Evolutionary conservation across 208 protist genomes (phyloP).

Genomic region (Acanthamoeba sp.): DNA sequence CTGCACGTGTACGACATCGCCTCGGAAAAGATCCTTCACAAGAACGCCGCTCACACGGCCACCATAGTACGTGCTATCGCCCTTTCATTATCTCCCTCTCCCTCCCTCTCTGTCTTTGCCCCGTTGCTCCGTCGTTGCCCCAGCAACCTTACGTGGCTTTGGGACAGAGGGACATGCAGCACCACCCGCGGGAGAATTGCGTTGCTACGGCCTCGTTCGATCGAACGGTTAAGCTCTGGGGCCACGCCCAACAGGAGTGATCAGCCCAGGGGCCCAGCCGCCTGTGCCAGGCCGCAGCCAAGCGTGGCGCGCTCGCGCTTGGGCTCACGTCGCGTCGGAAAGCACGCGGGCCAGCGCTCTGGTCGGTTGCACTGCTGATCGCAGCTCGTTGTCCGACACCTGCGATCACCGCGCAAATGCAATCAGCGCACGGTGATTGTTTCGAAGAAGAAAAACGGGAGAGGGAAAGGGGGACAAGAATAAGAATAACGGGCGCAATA

Average conservation of each 20-base stretch:
- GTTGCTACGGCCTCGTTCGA: slow-evolving; percentile 2
- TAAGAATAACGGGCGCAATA: background rate
- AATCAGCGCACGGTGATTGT: too few relatives aligned
- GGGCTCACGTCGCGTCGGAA: background rate
- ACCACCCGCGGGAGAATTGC: slow-evolving; percentile 8
- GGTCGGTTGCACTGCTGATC: background rate
- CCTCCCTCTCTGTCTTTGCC: background rate
- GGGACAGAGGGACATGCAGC: slow-evolving; percentile 42
- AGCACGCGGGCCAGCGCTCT: background rate
- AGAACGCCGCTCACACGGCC: background rate
- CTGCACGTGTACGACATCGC: slow-evolving; percentile 22
- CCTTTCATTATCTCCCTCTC: background rate
- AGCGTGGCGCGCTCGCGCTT: too few relatives aligned
- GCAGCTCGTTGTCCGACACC: background rate
- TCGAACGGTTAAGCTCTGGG: background rate
- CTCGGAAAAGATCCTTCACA: background rate
- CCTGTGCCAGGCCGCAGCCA: too few relatives aligned
- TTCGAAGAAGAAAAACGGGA: too few relatives aligned
- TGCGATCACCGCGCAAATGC: background rate
- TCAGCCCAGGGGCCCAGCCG: too few relatives aligned
- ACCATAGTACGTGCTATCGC: background rate
- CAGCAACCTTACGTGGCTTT: too few relatives aligned
- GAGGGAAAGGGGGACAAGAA: too few relatives aligned
- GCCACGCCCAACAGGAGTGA: background rate
- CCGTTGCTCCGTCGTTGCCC: too few relatives aligned